These are phyloP conservation scores for Patellaria atrata DNA, from an alignment of 495 filamentous ascomycete genomes.

Conservation along the genomic window DNA sequence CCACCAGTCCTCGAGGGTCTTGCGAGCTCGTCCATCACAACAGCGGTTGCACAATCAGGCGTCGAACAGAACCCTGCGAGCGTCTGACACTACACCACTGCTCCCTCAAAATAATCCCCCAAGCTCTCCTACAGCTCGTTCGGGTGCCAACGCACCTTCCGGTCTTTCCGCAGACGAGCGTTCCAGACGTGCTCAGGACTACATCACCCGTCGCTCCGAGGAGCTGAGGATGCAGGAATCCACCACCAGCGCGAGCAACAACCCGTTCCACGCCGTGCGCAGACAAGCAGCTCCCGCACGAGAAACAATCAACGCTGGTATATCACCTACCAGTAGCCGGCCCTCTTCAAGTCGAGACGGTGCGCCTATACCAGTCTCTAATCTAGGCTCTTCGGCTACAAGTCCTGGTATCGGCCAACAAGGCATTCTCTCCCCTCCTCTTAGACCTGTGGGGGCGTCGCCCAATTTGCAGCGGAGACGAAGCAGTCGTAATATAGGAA, in stretches of 20 bases:
- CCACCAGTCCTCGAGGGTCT: slow-evolving; percentile 13
- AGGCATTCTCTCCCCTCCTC: slow-evolving; percentile 2
- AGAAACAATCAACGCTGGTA: too few relatives aligned
- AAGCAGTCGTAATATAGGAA: slow-evolving; percentile 16
- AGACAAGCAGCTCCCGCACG: slow-evolving; percentile 8
- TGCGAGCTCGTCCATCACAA: slow-evolving; percentile 17
- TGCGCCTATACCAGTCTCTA: background rate
- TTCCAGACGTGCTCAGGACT: slow-evolving; percentile 11
- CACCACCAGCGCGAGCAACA: slow-evolving; percentile 6
- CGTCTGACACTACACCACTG: slow-evolving; percentile 11
- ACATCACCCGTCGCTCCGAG: slow-evolving; percentile 11
- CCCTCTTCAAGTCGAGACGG: slow-evolving; percentile 4
- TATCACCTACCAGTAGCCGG: too few relatives aligned
- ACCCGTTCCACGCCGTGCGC: slow-evolving; percentile 9
- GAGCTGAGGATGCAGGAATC: slow-evolving; percentile 8
- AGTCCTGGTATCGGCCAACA: background rate
- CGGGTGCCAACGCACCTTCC: slow-evolving; percentile 1
- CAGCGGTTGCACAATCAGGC: slow-evolving; percentile 16
- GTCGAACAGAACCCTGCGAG: slow-evolving; percentile 17
- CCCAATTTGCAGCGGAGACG: slow-evolving; percentile 11
- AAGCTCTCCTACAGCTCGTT: background rate
- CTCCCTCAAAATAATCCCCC: slow-evolving; percentile 9
- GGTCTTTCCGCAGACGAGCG: slow-evolving; percentile 13
- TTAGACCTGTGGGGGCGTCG: slow-evolving; percentile 4
- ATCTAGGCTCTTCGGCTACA: background rate